Percentiles rank a stretch among this genome's conserved stretches.
Evolutionary conservation across 2,329 filamentous ascomycete species (phyloP).

Genomic region (Aspergillus sclerotialis): DNA sequence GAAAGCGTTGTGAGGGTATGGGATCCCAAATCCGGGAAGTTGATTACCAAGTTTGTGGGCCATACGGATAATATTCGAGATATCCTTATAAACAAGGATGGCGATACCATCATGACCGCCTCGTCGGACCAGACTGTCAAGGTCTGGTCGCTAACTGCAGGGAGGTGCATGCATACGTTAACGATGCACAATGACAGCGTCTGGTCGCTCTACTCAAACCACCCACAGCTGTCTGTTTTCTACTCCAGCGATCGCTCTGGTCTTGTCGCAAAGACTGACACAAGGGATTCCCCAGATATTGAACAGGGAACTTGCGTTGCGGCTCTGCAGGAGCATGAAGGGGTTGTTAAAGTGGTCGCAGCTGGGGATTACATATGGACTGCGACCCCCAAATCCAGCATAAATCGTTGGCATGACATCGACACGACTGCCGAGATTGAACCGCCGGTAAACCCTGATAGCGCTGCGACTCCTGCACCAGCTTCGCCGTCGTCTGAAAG

Average conservation of each 20-base stretch:
- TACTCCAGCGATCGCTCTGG: slow-evolving; percentile 93
- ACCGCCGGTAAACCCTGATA: slow-evolving; percentile 25
- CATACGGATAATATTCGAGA: slow-evolving; percentile 92
- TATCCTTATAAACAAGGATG: slow-evolving; percentile 80
- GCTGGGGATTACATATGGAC: slow-evolving; percentile 80
- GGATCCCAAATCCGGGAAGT: slow-evolving; percentile 81
- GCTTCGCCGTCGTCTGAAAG: slow-evolving; percentile 14
- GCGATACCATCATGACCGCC: slow-evolving; percentile 86
- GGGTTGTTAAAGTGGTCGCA: slow-evolving; percentile 49
- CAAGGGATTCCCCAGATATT: slow-evolving; percentile 65
- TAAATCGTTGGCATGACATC: slow-evolving; percentile 85
- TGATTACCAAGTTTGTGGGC: slow-evolving; percentile 92
- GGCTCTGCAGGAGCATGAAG: slow-evolving; percentile 86
- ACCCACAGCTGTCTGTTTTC: slow-evolving; percentile 79
- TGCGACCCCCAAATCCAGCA: slow-evolving; percentile 80
- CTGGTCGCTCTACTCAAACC: slow-evolving; percentile 88
- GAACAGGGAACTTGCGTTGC: slow-evolving; percentile 87
- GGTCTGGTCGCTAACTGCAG: slow-evolving; percentile 92
- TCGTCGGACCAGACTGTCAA: slow-evolving; percentile 97
- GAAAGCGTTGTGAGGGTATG: slow-evolving; percentile 90
- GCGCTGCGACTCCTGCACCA: slow-evolving; percentile 45
- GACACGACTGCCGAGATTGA: slow-evolving; percentile 69
- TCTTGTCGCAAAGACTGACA: slow-evolving; percentile 92
- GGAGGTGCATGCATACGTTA: slow-evolving; percentile 93
- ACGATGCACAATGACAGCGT: slow-evolving; percentile 99